These are phyloP conservation scores for Macadamia tetraphylla DNA, from an alignment of 164 flowering plant species.

Conservation along the genomic window DNA sequence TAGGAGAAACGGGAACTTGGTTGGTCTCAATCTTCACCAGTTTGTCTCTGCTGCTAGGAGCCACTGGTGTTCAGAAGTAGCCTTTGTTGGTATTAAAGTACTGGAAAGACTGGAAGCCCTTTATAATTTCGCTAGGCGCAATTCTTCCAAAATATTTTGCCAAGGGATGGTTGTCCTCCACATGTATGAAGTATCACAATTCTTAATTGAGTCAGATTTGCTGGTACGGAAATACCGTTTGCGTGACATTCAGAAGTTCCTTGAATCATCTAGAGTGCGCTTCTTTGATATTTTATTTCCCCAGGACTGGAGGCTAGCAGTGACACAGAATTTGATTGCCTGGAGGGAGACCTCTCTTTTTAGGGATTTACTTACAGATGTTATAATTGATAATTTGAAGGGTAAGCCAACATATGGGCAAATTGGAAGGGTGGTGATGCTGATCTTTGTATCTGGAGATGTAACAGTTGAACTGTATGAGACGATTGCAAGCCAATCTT, in stretches of 20 bases:
- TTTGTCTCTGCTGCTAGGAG: constrained; percentile 27
- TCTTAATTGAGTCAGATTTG: constrained; percentile 23
- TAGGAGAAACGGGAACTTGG: constrained; percentile 16
- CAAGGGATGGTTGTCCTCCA: constrained; percentile 20
- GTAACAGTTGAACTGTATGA: constrained; percentile 21
- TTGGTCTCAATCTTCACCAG: constrained; percentile 24
- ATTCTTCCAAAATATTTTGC: constrained; percentile 17
- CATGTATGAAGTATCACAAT: constrained; percentile 30
- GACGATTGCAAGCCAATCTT: constrained; percentile 18
- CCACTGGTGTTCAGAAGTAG: constrained; percentile 36
- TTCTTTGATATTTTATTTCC: constrained; percentile 34
- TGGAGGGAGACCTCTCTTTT: constrained; percentile 35
- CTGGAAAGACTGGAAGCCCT: constrained; percentile 37
- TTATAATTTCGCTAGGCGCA: constrained; percentile 7
- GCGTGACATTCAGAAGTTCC: background rate
- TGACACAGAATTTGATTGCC: constrained; percentile 27
- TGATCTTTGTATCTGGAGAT: constrained; percentile 37
- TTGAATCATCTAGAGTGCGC: constrained; percentile 15
- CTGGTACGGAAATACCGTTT: constrained; percentile 5
- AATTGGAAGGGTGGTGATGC: constrained; percentile 42
- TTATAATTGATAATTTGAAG: constrained; percentile 15
- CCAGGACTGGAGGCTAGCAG: constrained; percentile 27
- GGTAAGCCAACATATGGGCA: constrained; percentile 35
- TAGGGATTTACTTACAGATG: constrained; percentile 29
- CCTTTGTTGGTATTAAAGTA: constrained; percentile 32